These are phyloP conservation scores for Colletotrichum agaves DNA, from an alignment of 2,329 filamentous ascomycete genomes.

Conservation along the genomic window DNA sequence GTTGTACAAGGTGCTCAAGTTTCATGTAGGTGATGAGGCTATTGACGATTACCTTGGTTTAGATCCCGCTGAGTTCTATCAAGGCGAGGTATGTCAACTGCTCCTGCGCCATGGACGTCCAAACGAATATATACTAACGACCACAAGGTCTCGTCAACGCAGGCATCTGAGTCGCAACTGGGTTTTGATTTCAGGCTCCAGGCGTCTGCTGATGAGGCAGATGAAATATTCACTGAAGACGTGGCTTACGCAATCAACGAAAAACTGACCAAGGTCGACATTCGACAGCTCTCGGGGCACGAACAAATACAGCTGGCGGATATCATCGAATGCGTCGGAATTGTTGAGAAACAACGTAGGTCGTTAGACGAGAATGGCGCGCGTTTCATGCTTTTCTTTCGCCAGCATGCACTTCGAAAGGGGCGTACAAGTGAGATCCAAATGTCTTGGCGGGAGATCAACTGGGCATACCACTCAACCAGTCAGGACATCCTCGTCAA, in stretches of 20 bases:
- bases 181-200: conserved; percentile 51
- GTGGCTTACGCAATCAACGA: conserved; percentile 78
- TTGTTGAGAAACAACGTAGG: conserved; percentile 85
- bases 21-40: conserved; percentile 81
- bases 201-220: conserved; percentile 58
- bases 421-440: conserved; percentile 71
- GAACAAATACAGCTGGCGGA: conserved; percentile 89
- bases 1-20: conserved; percentile 82
- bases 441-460: conserved; percentile 82
- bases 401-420: conserved; percentile 79
- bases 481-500: conserved; percentile 92
- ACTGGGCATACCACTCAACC: conserved; percentile 84
- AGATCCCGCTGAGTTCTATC: conserved; percentile 69
- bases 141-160: not conserved
- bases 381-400: conserved; percentile 87
- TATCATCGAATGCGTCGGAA: conserved; percentile 84
- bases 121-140: not conserved
- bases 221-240: conserved; percentile 76
- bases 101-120: no score
- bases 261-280: conserved; percentile 76
- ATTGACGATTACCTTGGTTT: conserved; percentile 82
- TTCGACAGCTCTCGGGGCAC: conserved; percentile 83
- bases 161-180: conserved; percentile 44
- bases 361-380: conserved; percentile 93
- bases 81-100: conserved; percentile 43